phyloP scores from a whole-genome alignment of 345 rosid genomes.

The Cardamine occulta region DNA sequence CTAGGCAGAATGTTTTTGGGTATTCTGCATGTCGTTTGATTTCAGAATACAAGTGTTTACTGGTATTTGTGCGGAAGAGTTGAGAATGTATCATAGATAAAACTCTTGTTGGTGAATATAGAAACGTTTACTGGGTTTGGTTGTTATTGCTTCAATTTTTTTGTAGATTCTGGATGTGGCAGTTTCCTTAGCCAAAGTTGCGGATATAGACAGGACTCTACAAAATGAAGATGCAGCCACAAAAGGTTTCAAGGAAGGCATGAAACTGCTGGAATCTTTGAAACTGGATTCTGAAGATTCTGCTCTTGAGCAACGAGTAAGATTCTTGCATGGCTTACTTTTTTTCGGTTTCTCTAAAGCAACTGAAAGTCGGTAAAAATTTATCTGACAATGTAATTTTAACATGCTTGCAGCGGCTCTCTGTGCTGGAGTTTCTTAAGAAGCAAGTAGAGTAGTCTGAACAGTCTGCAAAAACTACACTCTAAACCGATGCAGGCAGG shows the following conservation, averaged over 20 bases:
- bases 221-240: slow-evolving; percentile 70
- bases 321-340: slow-evolving; percentile 33
- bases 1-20: neutral
- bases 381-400: slow-evolving; percentile 19
- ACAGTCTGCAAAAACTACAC: slow-evolving; percentile 38
- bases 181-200: slow-evolving; percentile 94
- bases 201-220: slow-evolving; percentile 76
- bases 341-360: neutral
- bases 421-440: slow-evolving; percentile 80
- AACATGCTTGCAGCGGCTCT: slow-evolving; percentile 57
- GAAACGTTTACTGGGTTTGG: neutral
- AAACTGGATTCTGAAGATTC: slow-evolving; percentile 69
- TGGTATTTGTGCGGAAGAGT: neutral
- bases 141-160: neutral
- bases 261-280: slow-evolving; percentile 69
- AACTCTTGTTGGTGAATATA: neutral
- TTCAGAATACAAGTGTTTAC: too few species aligned
- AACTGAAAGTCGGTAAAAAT: neutral
- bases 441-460: slow-evolving; percentile 67
- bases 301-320: slow-evolving; percentile 76
- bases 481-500: slow-evolving; percentile 18
- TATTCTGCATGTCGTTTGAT: neutral
- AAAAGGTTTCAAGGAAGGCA: slow-evolving; percentile 82
- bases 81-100: neutral
- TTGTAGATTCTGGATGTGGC: slow-evolving; percentile 73